phyloP scores from a whole-genome alignment of 140 eudicot species.

The Oenanthe javanica region DNA sequence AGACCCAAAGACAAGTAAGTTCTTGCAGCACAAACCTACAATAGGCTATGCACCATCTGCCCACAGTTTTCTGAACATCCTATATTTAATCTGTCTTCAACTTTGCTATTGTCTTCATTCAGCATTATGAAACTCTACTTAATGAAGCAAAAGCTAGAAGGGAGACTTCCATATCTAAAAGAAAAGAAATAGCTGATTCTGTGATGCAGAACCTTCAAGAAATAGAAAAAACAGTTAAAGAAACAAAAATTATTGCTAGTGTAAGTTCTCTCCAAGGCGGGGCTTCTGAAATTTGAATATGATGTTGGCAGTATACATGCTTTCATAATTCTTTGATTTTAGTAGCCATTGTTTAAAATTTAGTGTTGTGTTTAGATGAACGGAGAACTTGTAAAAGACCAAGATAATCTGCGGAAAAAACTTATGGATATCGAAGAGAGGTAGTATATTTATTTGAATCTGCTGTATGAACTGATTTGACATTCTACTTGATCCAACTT shows the following conservation, averaged over 20 bases:
- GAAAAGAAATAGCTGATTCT: constrained; percentile 50
- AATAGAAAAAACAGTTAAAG: constrained; percentile 41
- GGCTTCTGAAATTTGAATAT: background rate
- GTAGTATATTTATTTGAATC: constrained; percentile 21
- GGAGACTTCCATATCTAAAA: constrained; percentile 41
- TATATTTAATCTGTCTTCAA: background rate
- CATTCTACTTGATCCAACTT: background rate
- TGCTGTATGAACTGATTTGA: background rate
- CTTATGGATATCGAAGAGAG: constrained; percentile 70
- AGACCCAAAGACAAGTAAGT: constrained; percentile 79
- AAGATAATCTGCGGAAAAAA: constrained; percentile 46
- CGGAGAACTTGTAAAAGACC: constrained; percentile 56
- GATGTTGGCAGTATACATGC: background rate
- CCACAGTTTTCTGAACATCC: background rate
- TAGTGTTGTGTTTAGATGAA: constrained; percentile 36
- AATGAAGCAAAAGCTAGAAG: constrained; percentile 62
- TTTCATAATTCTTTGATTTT: background rate
- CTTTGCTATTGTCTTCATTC: constrained; percentile 7
- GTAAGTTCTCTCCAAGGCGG: constrained; percentile 27
- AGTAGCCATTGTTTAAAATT: background rate
- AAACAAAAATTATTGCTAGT: constrained; percentile 42
- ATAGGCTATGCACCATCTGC: background rate
- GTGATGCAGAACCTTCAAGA: constrained; percentile 42
- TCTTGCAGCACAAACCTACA: background rate
- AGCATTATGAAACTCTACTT: constrained; percentile 80